Evolutionary conservation across 2,329 filamentous ascomycete genomes (phyloP).

Genomic region (Ophiostoma piceae): DNA sequence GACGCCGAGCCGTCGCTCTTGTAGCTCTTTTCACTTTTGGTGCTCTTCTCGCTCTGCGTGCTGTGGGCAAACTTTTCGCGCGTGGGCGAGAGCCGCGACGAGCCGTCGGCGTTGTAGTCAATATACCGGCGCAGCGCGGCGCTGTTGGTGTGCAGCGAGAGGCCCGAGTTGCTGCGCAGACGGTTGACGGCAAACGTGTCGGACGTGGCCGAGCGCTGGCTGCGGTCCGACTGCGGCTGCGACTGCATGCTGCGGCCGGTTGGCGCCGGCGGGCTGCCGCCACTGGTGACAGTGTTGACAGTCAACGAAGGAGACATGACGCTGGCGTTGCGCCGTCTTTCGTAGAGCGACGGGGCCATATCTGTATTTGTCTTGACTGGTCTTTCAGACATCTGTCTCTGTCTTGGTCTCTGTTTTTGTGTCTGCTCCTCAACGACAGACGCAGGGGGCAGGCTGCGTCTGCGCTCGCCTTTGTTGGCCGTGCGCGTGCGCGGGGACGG

Average conservation of each 20-base stretch:
- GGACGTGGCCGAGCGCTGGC: not conserved
- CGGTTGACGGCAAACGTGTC: slow-evolving; percentile 25
- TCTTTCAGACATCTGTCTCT: not conserved
- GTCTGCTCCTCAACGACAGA: not conserved
- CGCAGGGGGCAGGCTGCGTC: slow-evolving; percentile 21
- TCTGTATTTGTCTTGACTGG: not conserved
- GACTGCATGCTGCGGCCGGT: not conserved
- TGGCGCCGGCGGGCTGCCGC: not conserved
- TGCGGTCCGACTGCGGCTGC: not conserved
- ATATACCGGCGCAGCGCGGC: slow-evolving; percentile 43
- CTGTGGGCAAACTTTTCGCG: slow-evolving; percentile 1
- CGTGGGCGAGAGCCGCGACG: slow-evolving; percentile 30
- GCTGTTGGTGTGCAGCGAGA: slow-evolving; percentile 43
- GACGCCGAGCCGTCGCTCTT: slow-evolving; percentile 30
- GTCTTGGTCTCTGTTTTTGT: not conserved
- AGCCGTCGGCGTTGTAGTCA: slow-evolving; percentile 41
- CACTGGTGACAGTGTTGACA: slow-evolving; percentile 15
- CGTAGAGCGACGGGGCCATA: slow-evolving; percentile 4
- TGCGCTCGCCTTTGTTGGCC: slow-evolving; percentile 22
- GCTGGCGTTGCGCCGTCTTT: slow-evolving; percentile 14
- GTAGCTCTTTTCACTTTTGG: slow-evolving; percentile 23
- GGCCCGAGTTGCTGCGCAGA: slow-evolving; percentile 44
- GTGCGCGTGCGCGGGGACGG: slow-evolving; percentile 14
- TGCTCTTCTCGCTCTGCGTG: not conserved
- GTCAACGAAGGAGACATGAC: slow-evolving; percentile 17